Evolutionary conservation across 768 basidiomycete genomes (phyloP).

Genomic region (Mycena venus): DNA sequence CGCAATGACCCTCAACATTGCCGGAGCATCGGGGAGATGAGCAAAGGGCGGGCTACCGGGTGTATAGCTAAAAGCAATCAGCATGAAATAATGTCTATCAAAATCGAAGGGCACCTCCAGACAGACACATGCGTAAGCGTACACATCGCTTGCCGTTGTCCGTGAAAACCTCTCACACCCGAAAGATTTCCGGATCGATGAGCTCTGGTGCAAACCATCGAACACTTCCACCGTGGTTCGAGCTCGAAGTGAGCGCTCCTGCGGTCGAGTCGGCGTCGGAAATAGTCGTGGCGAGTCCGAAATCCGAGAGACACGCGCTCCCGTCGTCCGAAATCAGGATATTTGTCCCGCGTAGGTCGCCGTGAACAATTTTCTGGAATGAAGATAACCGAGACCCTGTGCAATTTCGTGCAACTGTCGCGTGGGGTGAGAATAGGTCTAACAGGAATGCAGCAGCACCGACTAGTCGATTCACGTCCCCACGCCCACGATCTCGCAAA

Average conservation of each 20-base stretch:
- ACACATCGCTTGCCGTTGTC: conserved; percentile 46
- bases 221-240: too few species aligned
- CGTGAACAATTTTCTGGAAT: conserved; percentile 34
- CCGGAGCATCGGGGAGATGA: too few species aligned
- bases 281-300: conserved; percentile 45
- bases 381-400: conserved; percentile 37
- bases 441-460: too few species aligned
- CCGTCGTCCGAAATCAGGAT: too few species aligned
- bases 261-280: conserved; percentile 33
- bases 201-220: too few species aligned
- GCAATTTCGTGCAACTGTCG: conserved; percentile 34
- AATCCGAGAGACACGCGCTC: conserved; percentile 49
- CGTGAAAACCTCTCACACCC: conserved; percentile 33
- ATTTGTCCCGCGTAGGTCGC: conserved; percentile 40
- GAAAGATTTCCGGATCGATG: conserved; percentile 42
- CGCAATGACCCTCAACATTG: too few species aligned
- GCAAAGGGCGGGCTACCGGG: too few species aligned
- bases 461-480: conserved; percentile 33
- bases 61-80: too few species aligned
- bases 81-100: too few species aligned
- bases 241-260: too few species aligned
- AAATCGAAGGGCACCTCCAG: too few species aligned
- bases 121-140: too few species aligned
- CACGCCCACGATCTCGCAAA: conserved; percentile 29
- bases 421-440: background rate